A percentile compares a stretch with the other conserved stretches of the same genome.
These are phyloP conservation scores for Toxoplasma gondii DNA, from an alignment of 169 alveolate genomes.

Conservation along the genomic window DNA sequence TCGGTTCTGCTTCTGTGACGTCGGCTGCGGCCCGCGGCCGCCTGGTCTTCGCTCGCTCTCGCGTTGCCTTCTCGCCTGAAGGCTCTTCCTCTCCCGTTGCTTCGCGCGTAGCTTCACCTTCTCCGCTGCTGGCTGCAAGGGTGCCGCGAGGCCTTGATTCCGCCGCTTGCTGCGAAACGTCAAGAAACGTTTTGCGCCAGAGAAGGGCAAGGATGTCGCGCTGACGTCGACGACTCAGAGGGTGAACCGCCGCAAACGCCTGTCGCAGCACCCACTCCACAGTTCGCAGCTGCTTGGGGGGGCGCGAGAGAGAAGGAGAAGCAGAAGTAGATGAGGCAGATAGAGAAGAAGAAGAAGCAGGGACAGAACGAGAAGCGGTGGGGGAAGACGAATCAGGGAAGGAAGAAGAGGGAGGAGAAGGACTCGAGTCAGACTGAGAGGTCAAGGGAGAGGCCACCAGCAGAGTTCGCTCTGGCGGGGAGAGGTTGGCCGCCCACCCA, in stretches of 20 bases:
- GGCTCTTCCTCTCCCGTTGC: too few species aligned
- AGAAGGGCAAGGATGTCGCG: not conserved
- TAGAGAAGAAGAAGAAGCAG: not conserved
- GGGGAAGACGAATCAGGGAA: not conserved
- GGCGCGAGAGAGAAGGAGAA: not conserved
- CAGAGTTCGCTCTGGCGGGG: not conserved
- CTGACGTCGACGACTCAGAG: not conserved
- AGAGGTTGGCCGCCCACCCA: not conserved
- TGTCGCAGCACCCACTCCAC: constrained; percentile 8
- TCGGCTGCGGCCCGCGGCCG: too few species aligned
- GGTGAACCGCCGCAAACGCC: not conserved
- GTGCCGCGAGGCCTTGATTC: too few species aligned
- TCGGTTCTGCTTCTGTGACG: too few species aligned
- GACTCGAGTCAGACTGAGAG: too few species aligned
- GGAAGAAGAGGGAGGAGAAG: not conserved
- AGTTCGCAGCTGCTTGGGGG: not conserved
- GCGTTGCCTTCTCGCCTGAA: too few species aligned
- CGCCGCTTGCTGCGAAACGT: too few species aligned
- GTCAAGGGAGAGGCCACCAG: too few species aligned
- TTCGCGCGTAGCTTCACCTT: too few species aligned
- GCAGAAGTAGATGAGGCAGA: not conserved
- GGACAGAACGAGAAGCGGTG: not conserved
- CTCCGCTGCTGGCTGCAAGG: too few species aligned
- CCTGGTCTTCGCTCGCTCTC: too few species aligned
- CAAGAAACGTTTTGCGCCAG: too few species aligned